These are phyloP conservation scores for Yamadazyma philogaea DNA, from an alignment of 805 yeast genomes.

Conservation along the genomic window DNA sequence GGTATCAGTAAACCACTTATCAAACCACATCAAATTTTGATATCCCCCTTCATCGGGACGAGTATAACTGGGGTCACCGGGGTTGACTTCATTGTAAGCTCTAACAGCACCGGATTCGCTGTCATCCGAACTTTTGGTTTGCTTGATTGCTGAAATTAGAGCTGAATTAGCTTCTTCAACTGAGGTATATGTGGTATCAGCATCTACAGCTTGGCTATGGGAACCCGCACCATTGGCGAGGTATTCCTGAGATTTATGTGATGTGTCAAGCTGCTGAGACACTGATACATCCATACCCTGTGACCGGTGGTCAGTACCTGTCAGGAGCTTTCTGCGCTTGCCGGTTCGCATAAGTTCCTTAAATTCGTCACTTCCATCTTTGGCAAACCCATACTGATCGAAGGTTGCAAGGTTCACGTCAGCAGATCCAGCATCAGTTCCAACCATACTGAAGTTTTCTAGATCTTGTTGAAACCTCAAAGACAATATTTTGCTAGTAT, in stretches of 20 bases:
- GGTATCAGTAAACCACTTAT: slow-evolving; percentile 42
- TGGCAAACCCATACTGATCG: slow-evolving; percentile 41
- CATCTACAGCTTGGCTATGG: no score
- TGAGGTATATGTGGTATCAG: not conserved
- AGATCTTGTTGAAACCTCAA: slow-evolving; percentile 44
- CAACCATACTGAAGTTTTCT: slow-evolving; percentile 35
- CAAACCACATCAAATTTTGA: slow-evolving; percentile 53
- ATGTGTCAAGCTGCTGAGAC: no score
- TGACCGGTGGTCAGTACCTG: no score
- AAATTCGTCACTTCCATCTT: slow-evolving; percentile 8
- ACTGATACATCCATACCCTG: no score
- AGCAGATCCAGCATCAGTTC: slow-evolving; percentile 52
- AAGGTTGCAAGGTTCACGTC: slow-evolving; percentile 49
- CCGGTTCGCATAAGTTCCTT: slow-evolving; percentile 13
- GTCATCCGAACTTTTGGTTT: not conserved
- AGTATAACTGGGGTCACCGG: slow-evolving; percentile 7
- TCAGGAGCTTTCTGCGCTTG: not conserved
- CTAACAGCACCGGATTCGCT: not conserved
- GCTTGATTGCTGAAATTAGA: no score
- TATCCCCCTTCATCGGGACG: slow-evolving; percentile 28
- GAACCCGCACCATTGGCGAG: not conserved
- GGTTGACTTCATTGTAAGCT: slow-evolving; percentile 2
- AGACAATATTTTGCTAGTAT: slow-evolving; percentile 50
- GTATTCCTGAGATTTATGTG: not conserved
- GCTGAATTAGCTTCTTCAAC: not conserved